Evolutionary conservation across 176 grass and related monocot genomes (phyloP), one percentile per base, ranked within the genome.

Genomic region (Puccinellia tenuiflora): DNA sequence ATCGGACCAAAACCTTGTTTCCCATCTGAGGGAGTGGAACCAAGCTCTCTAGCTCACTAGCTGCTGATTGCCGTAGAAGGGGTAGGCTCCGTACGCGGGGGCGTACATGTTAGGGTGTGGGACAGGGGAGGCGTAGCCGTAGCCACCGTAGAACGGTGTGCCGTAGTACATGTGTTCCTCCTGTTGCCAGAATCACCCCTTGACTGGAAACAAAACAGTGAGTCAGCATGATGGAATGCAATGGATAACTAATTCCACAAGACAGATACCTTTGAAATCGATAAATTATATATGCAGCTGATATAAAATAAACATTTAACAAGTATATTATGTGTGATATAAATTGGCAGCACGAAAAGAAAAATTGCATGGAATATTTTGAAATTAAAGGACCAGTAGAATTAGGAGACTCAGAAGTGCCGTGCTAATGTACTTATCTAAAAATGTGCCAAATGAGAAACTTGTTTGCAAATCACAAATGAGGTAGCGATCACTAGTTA

Each of bases 151-250:
- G 68, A 91, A 88, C 26, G 76, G 89, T 2, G 88, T 52, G 74
- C 92, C 84, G 21, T 89, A 94, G 81, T 91, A 94, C 86, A 87
- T 85, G 26, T 83, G 72, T 89, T 94, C 78, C 92, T 91, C 73
- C 86, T 60, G 62, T 79, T 88, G 45, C 84, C 48, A 0, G 64
- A 78, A 53, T 94, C 92, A 66, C 42, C 86, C 77, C 89, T 91
- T 6, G 68, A 87, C 92, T 94, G 89, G 53, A 79, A 86, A 81
- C 38, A 80, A 18, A 71, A 35, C 9, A 83, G 35, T 2, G 43
- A 82, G 47, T 62, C 21, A 40, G 63, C 40, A 7, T 65, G 52
- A 85, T 11, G 7, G 47, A 43, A 45, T 16, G 26, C 24, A 54
- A 54, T 33, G 28, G 33, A 53, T 17, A 29, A 57, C 17, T 22